These are phyloP conservation scores for Plasmodium vinckei DNA, from an alignment of 169 alveolate species.

Conservation along the genomic window DNA sequence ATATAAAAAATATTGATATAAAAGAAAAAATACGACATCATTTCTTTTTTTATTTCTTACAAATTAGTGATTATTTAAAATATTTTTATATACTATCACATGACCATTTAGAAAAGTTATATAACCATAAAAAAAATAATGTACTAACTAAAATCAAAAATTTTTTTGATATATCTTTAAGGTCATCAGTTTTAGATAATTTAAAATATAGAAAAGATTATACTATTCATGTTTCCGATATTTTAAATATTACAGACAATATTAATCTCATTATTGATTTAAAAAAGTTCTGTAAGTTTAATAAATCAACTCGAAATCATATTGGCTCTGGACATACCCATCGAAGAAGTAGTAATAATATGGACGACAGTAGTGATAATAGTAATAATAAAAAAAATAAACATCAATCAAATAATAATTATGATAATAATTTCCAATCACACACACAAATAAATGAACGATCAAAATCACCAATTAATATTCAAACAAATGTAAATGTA, in stretches of 20 bases:
- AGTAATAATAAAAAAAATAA: not conserved
- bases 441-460: not conserved
- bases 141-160: constrained; percentile 41
- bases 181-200: constrained; percentile 60
- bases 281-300: constrained; percentile 10
- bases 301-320: not conserved
- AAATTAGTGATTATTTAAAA: constrained; percentile 74
- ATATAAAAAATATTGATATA: constrained; percentile 60
- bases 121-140: constrained; percentile 53
- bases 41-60: constrained; percentile 65
- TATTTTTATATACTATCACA: constrained; percentile 66
- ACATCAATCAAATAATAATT: not conserved
- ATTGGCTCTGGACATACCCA: not conserved
- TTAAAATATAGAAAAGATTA: constrained; percentile 58
- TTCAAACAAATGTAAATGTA: constrained; percentile 35
- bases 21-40: constrained; percentile 71
- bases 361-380: not conserved
- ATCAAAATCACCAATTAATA: constrained; percentile 7
- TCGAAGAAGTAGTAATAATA: not conserved
- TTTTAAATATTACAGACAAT: constrained; percentile 52
- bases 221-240: constrained; percentile 50
- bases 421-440: not conserved
- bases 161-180: constrained; percentile 55
- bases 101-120: constrained; percentile 57
- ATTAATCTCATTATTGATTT: constrained; percentile 50